Conservation (phyloP, 164 flowering plant genomes). For the Nelumbo lutea region DNA sequence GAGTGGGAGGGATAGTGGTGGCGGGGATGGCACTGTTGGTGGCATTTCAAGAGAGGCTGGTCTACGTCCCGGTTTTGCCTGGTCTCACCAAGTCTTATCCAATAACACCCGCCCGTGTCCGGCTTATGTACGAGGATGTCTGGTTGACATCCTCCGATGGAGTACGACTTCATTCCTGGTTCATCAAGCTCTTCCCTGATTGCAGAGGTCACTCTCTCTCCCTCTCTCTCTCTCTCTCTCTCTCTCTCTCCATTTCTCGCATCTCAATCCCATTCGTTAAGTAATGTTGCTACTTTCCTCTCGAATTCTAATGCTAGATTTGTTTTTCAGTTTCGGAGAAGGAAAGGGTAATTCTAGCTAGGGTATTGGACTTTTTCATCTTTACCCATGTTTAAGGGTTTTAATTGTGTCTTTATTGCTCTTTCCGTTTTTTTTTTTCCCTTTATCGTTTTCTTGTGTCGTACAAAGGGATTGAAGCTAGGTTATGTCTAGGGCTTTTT, state of each 20-base stretch:
- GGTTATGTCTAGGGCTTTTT: too few relatives aligned
- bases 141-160: constrained; percentile 94
- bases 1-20: constrained; percentile 75
- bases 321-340: too few relatives aligned
- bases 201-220: constrained; percentile 50
- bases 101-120: constrained; percentile 79
- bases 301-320: too few relatives aligned
- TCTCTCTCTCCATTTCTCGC: background rate
- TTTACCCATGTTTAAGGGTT: too few relatives aligned
- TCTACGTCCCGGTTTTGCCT: constrained; percentile 95
- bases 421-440: too few relatives aligned
- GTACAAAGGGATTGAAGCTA: too few relatives aligned
- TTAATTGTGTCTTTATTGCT: too few relatives aligned
- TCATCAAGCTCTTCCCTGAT: constrained; percentile 90
- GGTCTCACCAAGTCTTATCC: constrained; percentile 85
- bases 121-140: constrained; percentile 80
- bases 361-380: background rate
- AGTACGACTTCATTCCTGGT: constrained; percentile 93
- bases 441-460: too few relatives aligned
- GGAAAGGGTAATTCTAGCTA: constrained; percentile 1
- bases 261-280: background rate
- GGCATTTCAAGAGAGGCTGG: constrained; percentile 88
- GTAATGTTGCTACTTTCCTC: background rate
- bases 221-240: background rate
- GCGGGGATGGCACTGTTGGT: constrained; percentile 87